A percentile compares a stretch with the other conserved stretches of the same genome.
These are phyloP conservation scores for Coprinopsis strossmayeri DNA, from an alignment of 768 basidiomycete species.

Conservation along the genomic window DNA sequence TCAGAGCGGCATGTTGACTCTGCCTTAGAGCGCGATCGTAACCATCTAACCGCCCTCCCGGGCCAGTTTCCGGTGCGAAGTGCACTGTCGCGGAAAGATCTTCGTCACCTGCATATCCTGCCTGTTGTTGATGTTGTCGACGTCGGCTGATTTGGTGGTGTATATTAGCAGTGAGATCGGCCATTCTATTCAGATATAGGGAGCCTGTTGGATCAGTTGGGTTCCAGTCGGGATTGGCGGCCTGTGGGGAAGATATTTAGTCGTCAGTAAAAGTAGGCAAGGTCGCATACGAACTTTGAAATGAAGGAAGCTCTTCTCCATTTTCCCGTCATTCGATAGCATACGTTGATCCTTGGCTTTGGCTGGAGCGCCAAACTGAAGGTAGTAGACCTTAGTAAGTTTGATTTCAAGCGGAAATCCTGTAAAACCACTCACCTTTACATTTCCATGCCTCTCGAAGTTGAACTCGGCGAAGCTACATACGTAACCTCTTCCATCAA, in stretches of 20 bases:
- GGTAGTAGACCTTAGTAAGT: not conserved
- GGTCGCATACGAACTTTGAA: conserved; percentile 57
- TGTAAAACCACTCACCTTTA: conserved; percentile 53
- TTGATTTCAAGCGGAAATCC: not conserved
- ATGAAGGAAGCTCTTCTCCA: conserved; percentile 97
- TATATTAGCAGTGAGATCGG: conserved; percentile 53
- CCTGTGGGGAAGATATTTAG: conserved; percentile 31
- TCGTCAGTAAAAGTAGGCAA: too few species aligned
- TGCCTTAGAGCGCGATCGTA: conserved; percentile 72
- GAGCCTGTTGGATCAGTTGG: conserved; percentile 89
- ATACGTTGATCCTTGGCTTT: conserved; percentile 62
- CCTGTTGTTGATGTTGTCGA: conserved; percentile 17
- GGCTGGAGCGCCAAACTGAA: conserved; percentile 80
- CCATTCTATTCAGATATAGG: conserved; percentile 81
- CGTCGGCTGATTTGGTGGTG: conserved; percentile 32
- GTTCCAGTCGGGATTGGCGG: conserved; percentile 93
- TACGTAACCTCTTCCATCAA: conserved; percentile 93
- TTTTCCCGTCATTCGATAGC: conserved; percentile 90
- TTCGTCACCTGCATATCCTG: conserved; percentile 8
- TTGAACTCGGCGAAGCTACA: conserved; percentile 99
- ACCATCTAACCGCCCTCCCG: conserved; percentile 23
- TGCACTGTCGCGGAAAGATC: conserved; percentile 14
- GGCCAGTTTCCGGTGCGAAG: conserved; percentile 6
- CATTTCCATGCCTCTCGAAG: conserved; percentile 90
- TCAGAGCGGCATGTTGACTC: conserved; percentile 52